phyloP scores from a whole-genome alignment of 2,329 filamentous ascomycete genomes.

The Fusarium mundagurra region DNA sequence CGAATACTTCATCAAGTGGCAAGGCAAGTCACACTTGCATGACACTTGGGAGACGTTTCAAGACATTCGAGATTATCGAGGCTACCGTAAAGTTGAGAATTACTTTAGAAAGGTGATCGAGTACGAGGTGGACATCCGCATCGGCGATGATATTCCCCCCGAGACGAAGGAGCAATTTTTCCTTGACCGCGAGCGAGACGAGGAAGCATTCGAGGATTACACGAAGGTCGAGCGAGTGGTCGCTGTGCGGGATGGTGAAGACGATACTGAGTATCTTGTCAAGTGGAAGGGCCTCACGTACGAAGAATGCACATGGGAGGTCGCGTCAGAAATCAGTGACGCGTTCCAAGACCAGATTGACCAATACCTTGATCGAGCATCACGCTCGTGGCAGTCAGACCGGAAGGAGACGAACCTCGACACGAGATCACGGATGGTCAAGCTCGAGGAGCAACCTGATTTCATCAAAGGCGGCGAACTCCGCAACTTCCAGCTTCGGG shows the following conservation, averaged over 20 bases:
- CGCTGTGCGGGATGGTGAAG: conserved; percentile 80
- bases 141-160: conserved; percentile 78
- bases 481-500: conserved; percentile 91
- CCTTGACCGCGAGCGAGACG: conserved; percentile 90
- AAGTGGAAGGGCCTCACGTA: conserved; percentile 98
- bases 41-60: conserved; percentile 92
- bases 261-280: conserved; percentile 87
- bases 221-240: conserved; percentile 95
- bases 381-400: conserved; percentile 83
- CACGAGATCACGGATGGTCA: conserved; percentile 78
- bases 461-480: conserved; percentile 89
- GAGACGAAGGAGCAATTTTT: conserved; percentile 94
- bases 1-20: conserved; percentile 96
- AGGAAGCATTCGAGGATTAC: conserved; percentile 88
- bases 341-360: conserved; percentile 92
- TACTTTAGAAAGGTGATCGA: conserved; percentile 88
- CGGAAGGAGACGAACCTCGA: conserved; percentile 77
- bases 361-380: conserved; percentile 84
- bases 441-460: conserved; percentile 80
- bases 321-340: conserved; percentile 75
- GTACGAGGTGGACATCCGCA: conserved; percentile 80
- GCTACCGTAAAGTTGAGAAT: conserved; percentile 91
- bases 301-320: conserved; percentile 95
- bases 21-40: conserved; percentile 93
- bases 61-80: conserved; percentile 78